A percentile compares a stretch with the other conserved stretches of the same genome.
These are phyloP conservation scores for Fusarium longipes DNA, from an alignment of 2,329 filamentous ascomycete species.

Conservation along the genomic window DNA sequence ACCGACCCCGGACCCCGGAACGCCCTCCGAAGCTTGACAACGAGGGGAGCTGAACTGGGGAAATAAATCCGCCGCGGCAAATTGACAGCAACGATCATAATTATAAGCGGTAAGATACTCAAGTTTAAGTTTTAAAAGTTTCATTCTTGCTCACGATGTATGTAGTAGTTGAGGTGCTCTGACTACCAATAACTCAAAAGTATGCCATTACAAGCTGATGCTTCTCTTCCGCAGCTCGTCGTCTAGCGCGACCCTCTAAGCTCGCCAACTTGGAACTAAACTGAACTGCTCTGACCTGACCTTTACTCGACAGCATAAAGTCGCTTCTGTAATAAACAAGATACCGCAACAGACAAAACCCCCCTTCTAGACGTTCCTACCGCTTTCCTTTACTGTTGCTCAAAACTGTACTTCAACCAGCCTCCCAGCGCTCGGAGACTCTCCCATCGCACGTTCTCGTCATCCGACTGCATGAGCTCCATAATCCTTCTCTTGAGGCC, in stretches of 20 bases:
- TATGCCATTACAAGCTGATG: slow-evolving; percentile 49
- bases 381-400: slow-evolving; percentile 50
- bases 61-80: slow-evolving; percentile 20
- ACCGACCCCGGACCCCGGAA: slow-evolving; percentile 41
- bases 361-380: slow-evolving; percentile 11
- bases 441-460: slow-evolving; percentile 93
- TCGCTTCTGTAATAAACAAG: slow-evolving; percentile 42
- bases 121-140: slow-evolving; percentile 9
- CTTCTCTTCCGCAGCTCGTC: slow-evolving; percentile 41
- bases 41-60: background rate
- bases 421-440: slow-evolving; percentile 82
- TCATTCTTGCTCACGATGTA: slow-evolving; percentile 37
- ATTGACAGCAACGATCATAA: background rate
- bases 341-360: slow-evolving; percentile 26
- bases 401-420: slow-evolving; percentile 74
- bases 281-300: slow-evolving; percentile 11
- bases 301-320: slow-evolving; percentile 30
- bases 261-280: slow-evolving; percentile 30
- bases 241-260: slow-evolving; percentile 43
- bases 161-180: slow-evolving; percentile 34
- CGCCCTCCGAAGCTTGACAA: slow-evolving; percentile 35
- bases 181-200: slow-evolving; percentile 43
- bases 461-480: slow-evolving; percentile 90
- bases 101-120: background rate
- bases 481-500: slow-evolving; percentile 89